Evolutionary conservation across 768 basidiomycete genomes (phyloP).

Genomic region (Rubroboletus pulcherrimus): DNA sequence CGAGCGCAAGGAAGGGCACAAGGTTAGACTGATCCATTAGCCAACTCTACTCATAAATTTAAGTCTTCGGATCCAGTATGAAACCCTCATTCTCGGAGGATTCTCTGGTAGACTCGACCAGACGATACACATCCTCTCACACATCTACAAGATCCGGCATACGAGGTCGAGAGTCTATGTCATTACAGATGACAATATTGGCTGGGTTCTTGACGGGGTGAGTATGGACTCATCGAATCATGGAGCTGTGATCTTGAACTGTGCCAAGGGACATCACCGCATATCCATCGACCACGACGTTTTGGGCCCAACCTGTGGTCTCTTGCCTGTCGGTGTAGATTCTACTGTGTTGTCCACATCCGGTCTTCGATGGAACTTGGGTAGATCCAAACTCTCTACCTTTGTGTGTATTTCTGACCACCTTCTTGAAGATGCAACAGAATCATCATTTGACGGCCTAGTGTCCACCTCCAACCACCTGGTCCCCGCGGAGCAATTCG

Average conservation of each 20-base stretch:
- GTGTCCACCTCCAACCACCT: constrained; percentile 96
- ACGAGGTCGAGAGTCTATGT: constrained; percentile 59
- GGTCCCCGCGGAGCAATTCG: constrained; percentile 55
- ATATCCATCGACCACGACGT: constrained; percentile 70
- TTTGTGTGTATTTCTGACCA: constrained; percentile 1
- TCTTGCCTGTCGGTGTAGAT: constrained; percentile 88
- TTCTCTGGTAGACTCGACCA: constrained; percentile 92
- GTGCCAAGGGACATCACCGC: constrained; percentile 70
- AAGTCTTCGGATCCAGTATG: constrained; percentile 41
- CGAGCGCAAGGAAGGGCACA: constrained; percentile 42
- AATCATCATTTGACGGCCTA: constrained; percentile 79
- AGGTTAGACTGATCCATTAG: constrained; percentile 29
- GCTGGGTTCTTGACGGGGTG: constrained; percentile 83
- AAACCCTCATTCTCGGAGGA: constrained; percentile 81
- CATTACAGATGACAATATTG: constrained; percentile 86
- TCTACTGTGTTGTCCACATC: constrained; percentile 72
- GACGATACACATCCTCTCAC: constrained; percentile 84
- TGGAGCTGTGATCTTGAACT: neutral
- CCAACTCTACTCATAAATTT: neutral
- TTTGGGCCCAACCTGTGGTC: constrained; percentile 86
- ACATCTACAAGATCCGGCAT: constrained; percentile 75
- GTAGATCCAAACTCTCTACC: constrained; percentile 38
- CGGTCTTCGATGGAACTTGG: constrained; percentile 87
- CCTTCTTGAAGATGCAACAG: constrained; percentile 43
- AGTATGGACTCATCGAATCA: constrained; percentile 14